These are phyloP conservation scores for Hypoxylon intermedium DNA, from an alignment of 495 filamentous ascomycete genomes.

Conservation along the genomic window DNA sequence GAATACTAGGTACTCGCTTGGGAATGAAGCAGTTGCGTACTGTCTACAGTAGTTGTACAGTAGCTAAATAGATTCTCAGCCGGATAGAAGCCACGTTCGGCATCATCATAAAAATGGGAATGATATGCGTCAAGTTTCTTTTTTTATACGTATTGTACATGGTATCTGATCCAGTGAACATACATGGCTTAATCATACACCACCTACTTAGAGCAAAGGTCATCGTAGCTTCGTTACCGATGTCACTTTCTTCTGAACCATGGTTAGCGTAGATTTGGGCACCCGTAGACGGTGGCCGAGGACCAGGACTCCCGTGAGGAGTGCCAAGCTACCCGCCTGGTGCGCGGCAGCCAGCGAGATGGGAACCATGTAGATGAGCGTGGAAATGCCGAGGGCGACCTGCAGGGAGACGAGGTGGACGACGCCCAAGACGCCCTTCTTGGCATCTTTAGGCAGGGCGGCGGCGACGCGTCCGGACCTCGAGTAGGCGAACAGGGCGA, in stretches of 20 bases:
- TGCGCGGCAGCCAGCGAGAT: slow-evolving; percentile 87
- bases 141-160: slow-evolving; percentile 35
- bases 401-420: slow-evolving; percentile 84
- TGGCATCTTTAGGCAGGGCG: slow-evolving; percentile 68
- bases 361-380: slow-evolving; percentile 91
- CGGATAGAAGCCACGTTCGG: slow-evolving; percentile 4
- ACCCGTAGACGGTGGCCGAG: slow-evolving; percentile 66
- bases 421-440: slow-evolving; percentile 77
- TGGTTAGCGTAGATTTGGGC: slow-evolving; percentile 54
- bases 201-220: neutral
- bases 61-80: slow-evolving; percentile 5
- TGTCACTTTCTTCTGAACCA: slow-evolving; percentile 52
- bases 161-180: slow-evolving; percentile 24
- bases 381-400: slow-evolving; percentile 84
- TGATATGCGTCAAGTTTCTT: slow-evolving; percentile 9
- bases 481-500: slow-evolving; percentile 78
- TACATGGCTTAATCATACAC: neutral
- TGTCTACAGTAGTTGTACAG: slow-evolving; percentile 25
- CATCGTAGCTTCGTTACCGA: slow-evolving; percentile 18
- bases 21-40: slow-evolving; percentile 3
- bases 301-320: slow-evolving; percentile 82
- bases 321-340: slow-evolving; percentile 86
- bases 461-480: slow-evolving; percentile 68
- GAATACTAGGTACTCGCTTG: neutral
- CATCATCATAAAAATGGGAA: slow-evolving; percentile 3